Evolutionary conservation across 164 flowering plant genomes (phyloP), one percentile per base, ranked within the genome.

Genomic region (grape (Vitis vinifera)): DNA sequence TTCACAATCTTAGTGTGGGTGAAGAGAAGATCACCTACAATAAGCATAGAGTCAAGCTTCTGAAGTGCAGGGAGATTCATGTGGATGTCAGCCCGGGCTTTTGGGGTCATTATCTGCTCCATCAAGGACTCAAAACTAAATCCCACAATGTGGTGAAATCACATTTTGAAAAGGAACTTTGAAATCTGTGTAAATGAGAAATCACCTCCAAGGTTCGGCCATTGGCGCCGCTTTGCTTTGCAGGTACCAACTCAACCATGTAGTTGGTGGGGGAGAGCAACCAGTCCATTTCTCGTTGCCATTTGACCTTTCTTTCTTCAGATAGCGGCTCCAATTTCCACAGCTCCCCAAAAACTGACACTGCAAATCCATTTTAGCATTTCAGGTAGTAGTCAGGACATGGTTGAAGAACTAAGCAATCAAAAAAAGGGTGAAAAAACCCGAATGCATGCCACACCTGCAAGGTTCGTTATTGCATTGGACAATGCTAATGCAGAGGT

Each of bases 171-270:
- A n/a, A 8, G 7, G 29, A 48, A 4, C 30, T 30, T 47, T 8
- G 11, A 13, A 49, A 64, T 11, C 31, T 10, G 10, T 48, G 30
- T 63, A 52, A 30, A 44, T 69, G 27, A 44, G 48, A 63, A 13
- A 30, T 16, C 75, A 93, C 98, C 97, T 96, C 99, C 62, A 96
- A 29, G 17, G 71, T 79, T 27, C 83, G 69, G 17, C 99, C 98
- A 80, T 87, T 79, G n/a, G 82, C 71, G 31, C 86, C 90, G 66
- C 76, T 76, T 82, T 93, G 97, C 84, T 85, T 88, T 6, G 95
- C 88, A 69, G 99, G 99, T 80, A 96, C 97, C 68, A 96, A 74
- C 81, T 96, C 95, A 67, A 96, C 92, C 98, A 95, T 96, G 66
- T 86, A 86, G 66, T 89, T 90, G 50, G 98, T 79, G 31, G 98